Base-by-base conservation (phyloP, 257 asterid genomes). In the Scutellaria baicalensis region DNA sequence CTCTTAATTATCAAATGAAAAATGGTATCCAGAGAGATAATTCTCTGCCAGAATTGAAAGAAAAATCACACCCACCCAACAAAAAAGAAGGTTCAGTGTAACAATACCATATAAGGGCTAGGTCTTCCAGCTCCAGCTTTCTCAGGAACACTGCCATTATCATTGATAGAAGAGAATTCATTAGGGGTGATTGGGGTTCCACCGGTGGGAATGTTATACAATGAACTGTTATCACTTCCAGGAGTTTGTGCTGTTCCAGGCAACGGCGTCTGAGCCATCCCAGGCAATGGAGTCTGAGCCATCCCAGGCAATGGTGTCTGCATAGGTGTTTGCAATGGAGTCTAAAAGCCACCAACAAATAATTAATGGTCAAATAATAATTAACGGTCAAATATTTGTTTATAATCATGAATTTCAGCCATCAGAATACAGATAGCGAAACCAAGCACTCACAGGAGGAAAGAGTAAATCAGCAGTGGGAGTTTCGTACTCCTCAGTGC, bases 401-500 rank as follows among this genome's bases (percentile, higher is more conserved):
- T 21, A 50, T 13, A 6, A 21, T 36, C 66, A 72, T 27, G 9
- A 27, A 42, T 9, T 54, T 61, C 12, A 33, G 18, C 14, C 63
- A 17, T 44, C 50, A 4, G 0, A 11, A 62, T 4, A 3, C 68
- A 12, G 4, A 39, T 45, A 64, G 1, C 35, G 14, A 66, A 23
- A 60, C 35, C 1, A 8, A 66, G 13, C 35, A 73, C 96, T 83
- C 70, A 92, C 98, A 9, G 98, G 98, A 65, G 98, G 97, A 82
- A 92, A 92, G 38, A 92, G 87, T 79, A 92, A 74, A 64, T 92
- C 98, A 75, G 97, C 91, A 31, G 98, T 92, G 9, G 98, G 98
- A 64, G 98, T 92, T 80, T 92, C 98, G 59, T 77, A 92, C 89
- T 92, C 98, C 88, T 92, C 98, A n/a, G 87, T 80, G 68, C 97